A percentile compares a stretch with the other conserved stretches of the same genome.
These are phyloP conservation scores for Fusarium sterilihyphosum DNA, from an alignment of 2,329 filamentous ascomycete species.

Conservation along the genomic window DNA sequence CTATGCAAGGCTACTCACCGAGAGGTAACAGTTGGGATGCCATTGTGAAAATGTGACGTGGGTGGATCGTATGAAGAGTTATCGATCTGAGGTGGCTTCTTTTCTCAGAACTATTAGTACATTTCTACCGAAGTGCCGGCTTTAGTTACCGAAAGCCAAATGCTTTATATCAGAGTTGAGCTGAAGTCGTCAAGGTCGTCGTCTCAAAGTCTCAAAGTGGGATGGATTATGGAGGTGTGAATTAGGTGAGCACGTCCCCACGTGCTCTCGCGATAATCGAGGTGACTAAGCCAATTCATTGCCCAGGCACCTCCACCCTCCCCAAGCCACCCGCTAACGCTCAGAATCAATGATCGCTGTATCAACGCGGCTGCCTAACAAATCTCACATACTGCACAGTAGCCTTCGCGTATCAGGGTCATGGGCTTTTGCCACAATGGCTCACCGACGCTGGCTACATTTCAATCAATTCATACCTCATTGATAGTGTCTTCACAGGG, in stretches of 20 bases:
- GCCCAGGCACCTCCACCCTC: constrained; percentile 4
- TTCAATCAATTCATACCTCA: constrained; percentile 15
- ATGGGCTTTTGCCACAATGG: constrained; percentile 42
- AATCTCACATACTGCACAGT: constrained; percentile 20
- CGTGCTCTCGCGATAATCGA: constrained; percentile 45
- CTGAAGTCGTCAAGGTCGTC: constrained; percentile 31
- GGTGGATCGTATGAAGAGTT: background rate
- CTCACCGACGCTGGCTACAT: constrained; percentile 28
- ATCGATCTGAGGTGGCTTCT: background rate
- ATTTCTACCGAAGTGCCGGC: background rate
- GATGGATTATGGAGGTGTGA: constrained; percentile 40
- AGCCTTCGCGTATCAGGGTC: constrained; percentile 22
- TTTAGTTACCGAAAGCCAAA: background rate
- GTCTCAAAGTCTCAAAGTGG: constrained; percentile 38
- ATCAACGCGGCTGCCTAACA: constrained; percentile 47
- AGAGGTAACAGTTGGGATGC: constrained; percentile 78
- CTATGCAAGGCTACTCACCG: constrained; percentile 57
- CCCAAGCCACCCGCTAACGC: constrained; percentile 18
- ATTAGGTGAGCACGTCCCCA: constrained; percentile 42
- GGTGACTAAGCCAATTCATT: constrained; percentile 48
- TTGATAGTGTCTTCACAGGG: constrained; percentile 36
- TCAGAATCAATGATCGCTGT: constrained; percentile 28
- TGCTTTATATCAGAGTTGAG: constrained; percentile 8
- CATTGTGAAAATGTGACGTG: constrained; percentile 58
- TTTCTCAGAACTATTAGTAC: background rate